Conservation (phyloP, 164 flowering plant genomes). For the Chimonanthus salicifolius region DNA sequence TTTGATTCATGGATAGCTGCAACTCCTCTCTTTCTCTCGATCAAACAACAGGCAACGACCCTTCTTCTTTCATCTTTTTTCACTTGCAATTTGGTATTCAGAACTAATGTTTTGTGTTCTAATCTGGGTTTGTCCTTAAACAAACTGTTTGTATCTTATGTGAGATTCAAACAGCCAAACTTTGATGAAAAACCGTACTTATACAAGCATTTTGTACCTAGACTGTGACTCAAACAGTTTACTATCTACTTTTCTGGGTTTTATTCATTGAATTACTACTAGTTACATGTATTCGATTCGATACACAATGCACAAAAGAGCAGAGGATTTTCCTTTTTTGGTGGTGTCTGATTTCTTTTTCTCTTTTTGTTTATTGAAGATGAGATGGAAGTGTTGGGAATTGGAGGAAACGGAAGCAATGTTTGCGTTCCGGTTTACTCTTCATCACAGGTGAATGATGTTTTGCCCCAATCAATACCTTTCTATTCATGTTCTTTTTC, state of each 20-base stretch:
- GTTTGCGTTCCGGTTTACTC: slow-evolving; percentile 27
- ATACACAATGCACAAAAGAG: neutral
- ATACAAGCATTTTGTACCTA: neutral
- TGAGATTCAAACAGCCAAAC: too few species aligned
- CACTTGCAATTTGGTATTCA: neutral
- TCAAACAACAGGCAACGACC: neutral
- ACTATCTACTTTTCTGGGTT: neutral
- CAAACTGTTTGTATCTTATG: neutral
- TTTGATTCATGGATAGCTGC: neutral
- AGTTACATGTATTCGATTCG: neutral
- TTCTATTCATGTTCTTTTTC: neutral
- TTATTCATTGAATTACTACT: neutral
- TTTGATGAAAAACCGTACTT: neutral
- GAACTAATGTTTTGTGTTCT: neutral
- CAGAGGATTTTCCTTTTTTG: neutral
- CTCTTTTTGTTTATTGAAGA: slow-evolving; percentile 9
- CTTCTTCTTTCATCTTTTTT: too few species aligned
- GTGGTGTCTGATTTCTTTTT: neutral
- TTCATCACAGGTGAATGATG: slow-evolving; percentile 16
- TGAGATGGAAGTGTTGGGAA: slow-evolving; percentile 19
- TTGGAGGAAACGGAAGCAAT: slow-evolving; percentile 29
- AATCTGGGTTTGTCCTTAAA: neutral
- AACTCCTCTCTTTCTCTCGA: slow-evolving; percentile 1
- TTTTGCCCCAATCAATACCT: too few species aligned
- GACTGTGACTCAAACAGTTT: neutral